Percentiles rank a stretch among this genome's conserved stretches.
Conservation (phyloP, 2,329 filamentous ascomycete species). For the Trichophyton equinum region DNA sequence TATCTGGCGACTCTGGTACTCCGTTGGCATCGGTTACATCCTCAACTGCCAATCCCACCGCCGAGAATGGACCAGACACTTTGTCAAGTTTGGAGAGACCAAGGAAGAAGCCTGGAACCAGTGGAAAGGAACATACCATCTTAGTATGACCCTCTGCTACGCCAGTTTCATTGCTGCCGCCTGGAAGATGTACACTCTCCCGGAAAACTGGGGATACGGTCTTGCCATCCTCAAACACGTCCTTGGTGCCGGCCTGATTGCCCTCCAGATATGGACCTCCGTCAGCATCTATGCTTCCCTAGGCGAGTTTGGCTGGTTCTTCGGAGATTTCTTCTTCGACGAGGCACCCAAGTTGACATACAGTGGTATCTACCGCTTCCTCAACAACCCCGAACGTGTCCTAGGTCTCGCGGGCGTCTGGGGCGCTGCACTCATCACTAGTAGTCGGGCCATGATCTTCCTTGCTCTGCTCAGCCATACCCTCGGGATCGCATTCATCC, state of each 20-base stretch:
- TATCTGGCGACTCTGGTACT: constrained; percentile 83
- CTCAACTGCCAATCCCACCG: constrained; percentile 74
- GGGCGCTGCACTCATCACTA: constrained; percentile 87
- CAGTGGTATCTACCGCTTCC: constrained; percentile 90
- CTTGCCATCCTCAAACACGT: constrained; percentile 77
- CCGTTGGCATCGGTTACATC: constrained; percentile 72
- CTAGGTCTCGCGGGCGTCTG: constrained; percentile 90
- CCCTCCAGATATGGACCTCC: constrained; percentile 84
- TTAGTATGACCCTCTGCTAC: constrained; percentile 84
- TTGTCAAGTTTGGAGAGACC: constrained; percentile 89
- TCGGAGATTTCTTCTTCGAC: constrained; percentile 96
- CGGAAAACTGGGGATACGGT: constrained; percentile 76
- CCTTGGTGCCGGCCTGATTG: constrained; percentile 64
- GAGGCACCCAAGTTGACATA: constrained; percentile 81
- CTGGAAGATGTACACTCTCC: constrained; percentile 93
- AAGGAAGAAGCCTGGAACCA: constrained; percentile 89
- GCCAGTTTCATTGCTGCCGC: constrained; percentile 77
- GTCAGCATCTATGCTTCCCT: constrained; percentile 89
- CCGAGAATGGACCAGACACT: constrained; percentile 94
- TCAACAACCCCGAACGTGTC: constrained; percentile 94
- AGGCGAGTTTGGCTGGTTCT: constrained; percentile 98
- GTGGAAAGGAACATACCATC: constrained; percentile 92
- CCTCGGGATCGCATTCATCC: constrained; percentile 74
- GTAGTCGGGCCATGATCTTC: constrained; percentile 74
- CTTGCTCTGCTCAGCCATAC: constrained; percentile 77